Base-by-base conservation (phyloP, 805 yeast species). In the Saturnispora besseyi region DNA sequence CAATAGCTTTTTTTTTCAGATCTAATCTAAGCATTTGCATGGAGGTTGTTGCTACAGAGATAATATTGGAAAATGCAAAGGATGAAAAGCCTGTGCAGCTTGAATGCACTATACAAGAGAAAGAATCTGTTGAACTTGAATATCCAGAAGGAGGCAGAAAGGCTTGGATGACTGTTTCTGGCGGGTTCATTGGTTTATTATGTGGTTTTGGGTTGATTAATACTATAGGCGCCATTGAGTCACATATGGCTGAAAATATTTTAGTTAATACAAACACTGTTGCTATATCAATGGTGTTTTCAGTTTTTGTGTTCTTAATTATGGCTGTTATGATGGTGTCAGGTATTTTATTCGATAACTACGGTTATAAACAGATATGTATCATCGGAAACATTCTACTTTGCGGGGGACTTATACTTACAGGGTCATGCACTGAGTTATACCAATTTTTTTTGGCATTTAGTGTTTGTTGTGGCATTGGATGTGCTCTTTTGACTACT, bases 211-310 rank as follows among this genome's bases (percentile, higher is more conserved):
- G 95, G 1, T 55, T 84, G 29, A 70, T 81, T 63, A 84, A 84
- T 59, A 65, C 85, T 0, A 71, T 77, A 12, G 88, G 89, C 48
- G 83, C 81, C 0, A 70, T 84, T 38, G 86, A 84, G 62, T 77
- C 85, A 0, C 82, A 79, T 60, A 72, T 84, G 2, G 64, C 77
- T 4, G 62, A 64, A 18, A 75, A 82, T 59, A 81, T 79, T 53
- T 67, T 84, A 51, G 58, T 59, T 6, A 55, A 69, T 33, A 62
- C 71, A 24, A 69, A 78, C n/a, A 43, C 45, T 7, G 69, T 81
- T 18, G 62, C 77, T 3, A 69, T 82, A 3, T 78, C 87, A 0
- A 85, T 91, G 93, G 76, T 84, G 51, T 85, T 84, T 59, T 79
- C 88, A 0, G 62, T 83, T 30, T 78, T 52, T 42, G 45, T 61